Evolutionary conservation across 345 rosid genomes (phyloP), one percentile per base, ranked within the genome.

Genomic region (Laguncularia racemosa): DNA sequence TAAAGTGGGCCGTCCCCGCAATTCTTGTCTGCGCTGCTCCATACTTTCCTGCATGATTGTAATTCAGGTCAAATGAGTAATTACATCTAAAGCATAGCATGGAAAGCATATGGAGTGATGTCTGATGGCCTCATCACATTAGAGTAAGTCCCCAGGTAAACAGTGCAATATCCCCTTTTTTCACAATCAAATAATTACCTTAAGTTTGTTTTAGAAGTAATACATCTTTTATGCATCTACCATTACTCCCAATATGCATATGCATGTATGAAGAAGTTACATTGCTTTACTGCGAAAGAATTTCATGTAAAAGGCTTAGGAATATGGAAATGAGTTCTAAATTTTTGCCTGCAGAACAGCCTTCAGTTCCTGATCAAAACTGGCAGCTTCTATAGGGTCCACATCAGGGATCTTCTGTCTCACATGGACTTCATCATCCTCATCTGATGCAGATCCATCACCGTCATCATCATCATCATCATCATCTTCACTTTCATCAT

Each of bases 1-100:
- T 54, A 95, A 45, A 52, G 85, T 71, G 3, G 93, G 97, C 26
- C 96, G 85, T 47, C 93, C 99, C 21, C 97, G 79, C 52, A 90
- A 73, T 60, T 95, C 99, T 72, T 56, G 81, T 75, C 86, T 86
- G 46, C 95, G 85, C 65, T 95, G 99, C 78, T 95, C 99, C 83
- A 90, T 84, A 77, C 99, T 95, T 70, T 95, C 96, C 95, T 90
- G 92, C 72, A 78, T 43, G 71, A 57, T 62, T 44, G 51, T 26
- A 28, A 18, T 46, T 3, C 13, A 48, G 50, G 16, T 17, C 13
- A 17, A 21, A 48, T 46, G n/a, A 17, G 16, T 21, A 1, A n/a
- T n/a, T 43, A 58, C 16, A 47, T n/a, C 43, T 6, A 3, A 40
- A 50, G 4, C 28, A 18, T 17, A 21, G 20, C 13, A 52, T 5